Conservation (phyloP, 768 basidiomycete genomes). For the Amanita fuliginea region DNA sequence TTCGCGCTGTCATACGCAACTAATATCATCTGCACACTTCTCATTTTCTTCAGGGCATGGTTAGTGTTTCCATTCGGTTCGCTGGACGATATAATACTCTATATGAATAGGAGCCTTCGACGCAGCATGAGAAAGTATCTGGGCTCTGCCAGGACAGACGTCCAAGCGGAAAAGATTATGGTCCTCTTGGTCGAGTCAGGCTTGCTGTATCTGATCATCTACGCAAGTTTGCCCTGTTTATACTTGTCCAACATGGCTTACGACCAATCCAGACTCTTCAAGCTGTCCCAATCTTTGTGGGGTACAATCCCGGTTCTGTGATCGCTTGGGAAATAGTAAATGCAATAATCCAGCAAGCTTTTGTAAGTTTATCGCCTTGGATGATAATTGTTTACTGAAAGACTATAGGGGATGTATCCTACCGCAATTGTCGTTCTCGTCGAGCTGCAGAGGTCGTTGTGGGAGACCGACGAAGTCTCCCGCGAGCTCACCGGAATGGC, state of each 20-base stretch:
- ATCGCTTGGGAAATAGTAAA: slow-evolving; percentile 18
- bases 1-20: slow-evolving; percentile 19
- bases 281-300: slow-evolving; percentile 19
- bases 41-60: slow-evolving; percentile 20
- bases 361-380: slow-evolving; percentile 9
- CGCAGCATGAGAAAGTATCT: slow-evolving; percentile 15
- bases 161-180: slow-evolving; percentile 17
- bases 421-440: slow-evolving; percentile 1
- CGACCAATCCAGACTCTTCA: slow-evolving; percentile 14
- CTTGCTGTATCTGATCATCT: slow-evolving; percentile 16
- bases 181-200: slow-evolving; percentile 19
- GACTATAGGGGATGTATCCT: slow-evolving; percentile 3
- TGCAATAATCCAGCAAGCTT: slow-evolving; percentile 19
- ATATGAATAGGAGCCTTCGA: slow-evolving; percentile 13
- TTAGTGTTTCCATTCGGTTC: not conserved
- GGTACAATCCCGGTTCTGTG: slow-evolving; percentile 12
- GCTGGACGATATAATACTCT: not conserved
- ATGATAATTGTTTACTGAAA: not conserved
- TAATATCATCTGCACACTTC: slow-evolving; percentile 17
- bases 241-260: not conserved
- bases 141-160: slow-evolving; percentile 14
- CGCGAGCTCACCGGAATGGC: not conserved
- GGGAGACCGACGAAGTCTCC: not conserved
- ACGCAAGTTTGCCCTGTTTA: slow-evolving; percentile 9
- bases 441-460: slow-evolving; percentile 2